Base-by-base conservation (phyloP, 805 yeast species). In the Pichia exigua region DNA sequence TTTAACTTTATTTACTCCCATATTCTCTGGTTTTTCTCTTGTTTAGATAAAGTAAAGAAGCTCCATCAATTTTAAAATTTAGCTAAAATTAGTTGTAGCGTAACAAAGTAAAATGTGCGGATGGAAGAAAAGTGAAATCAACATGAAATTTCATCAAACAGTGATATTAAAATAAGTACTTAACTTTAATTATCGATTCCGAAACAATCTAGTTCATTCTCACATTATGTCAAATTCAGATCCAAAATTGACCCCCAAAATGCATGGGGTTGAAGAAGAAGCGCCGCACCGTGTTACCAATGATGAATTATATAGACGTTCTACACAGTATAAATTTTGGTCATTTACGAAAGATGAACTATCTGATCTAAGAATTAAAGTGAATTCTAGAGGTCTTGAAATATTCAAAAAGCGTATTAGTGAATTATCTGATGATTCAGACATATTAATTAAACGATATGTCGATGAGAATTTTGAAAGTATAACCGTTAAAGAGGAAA, bases 281-380 rank as follows among this genome's bases (percentile, higher is more conserved):
- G 22, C 28, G 8, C 51, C 53, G 3, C 41, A 46, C 44, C 66
- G 75, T 49, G 75, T 86, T 9, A 72, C 89, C 1, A 86, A 81
- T 60, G 97, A 94, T 65, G 99, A 94, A 57, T 71, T 94, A 41
- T 92, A 88, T 67, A 77, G 98, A 44, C 76, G 90, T 32, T 87
- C 96, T 4, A 77, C 94, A 0, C 99, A 92, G 69, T 92, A 76
- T 64, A 73, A 85, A 48, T 51, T 80, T 11, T 92, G 99, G 99
- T 90, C 97, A 1, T 92, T 79, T 65, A 81, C 89, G 0, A 62
- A 64, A 20, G 78, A 78, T 1, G 78, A 77, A 51, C 72, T 92
- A n/a, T 68, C 66, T 3, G 73, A 74, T 28, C 66, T 72, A 38
- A 71, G 87, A 53, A 57, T 60, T 17, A 59, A 68, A 15, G 77